Evolutionary conservation across 2,329 filamentous ascomycete genomes (phyloP), one percentile per base, ranked within the genome.

Genomic region (Xylaria sp.): DNA sequence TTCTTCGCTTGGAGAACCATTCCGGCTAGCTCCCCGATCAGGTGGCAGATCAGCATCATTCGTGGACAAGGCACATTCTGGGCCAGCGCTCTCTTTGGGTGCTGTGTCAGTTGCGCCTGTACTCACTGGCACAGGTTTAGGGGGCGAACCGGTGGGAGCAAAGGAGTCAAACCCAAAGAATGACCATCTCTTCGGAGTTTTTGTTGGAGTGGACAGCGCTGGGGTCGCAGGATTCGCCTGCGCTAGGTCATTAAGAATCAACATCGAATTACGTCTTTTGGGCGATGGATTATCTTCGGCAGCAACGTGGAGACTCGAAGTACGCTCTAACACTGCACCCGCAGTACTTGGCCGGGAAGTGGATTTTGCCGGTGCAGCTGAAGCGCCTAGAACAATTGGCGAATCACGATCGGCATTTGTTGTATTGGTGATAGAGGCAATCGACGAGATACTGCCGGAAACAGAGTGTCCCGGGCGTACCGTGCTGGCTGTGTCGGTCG

Each of bases 401-500:
- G 76, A 65, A 75, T 78, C 77, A 77, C 77, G 78, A 59, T 79
- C 84, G 69, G 60, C 68, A 42, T 78, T 75, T 6, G 77, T 78
- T 11, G 75, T 73, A 33, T 82, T 83, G 12, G 83, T 84, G 11
- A 83, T 74, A 53, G 90, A 92, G 4, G 91, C 81, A 43, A 94
- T 82, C 0, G 92, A 96, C 4, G 91, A 93, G 49, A 95, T 87
- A 75, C 91, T 96, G 60, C 89, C 90, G 25, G 90, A 90, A 35
- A 92, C 83, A 1, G 89, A 92, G 74, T 94, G 92, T 4, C 87
- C 86, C 3, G 84, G 84, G 25, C 87, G 85, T 17, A 89, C 83
- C 2, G 90, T 95, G 72, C 89, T 93, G 47, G 92, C 89, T 0
- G 92, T 92, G 74, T 95, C 92, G 19, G 89, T 94, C 1, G 92